Evolutionary conservation across 1,284 basidiomycete species (phyloP), one percentile per base, ranked within the genome.

Genomic region (Microbotryum scabiosae): DNA sequence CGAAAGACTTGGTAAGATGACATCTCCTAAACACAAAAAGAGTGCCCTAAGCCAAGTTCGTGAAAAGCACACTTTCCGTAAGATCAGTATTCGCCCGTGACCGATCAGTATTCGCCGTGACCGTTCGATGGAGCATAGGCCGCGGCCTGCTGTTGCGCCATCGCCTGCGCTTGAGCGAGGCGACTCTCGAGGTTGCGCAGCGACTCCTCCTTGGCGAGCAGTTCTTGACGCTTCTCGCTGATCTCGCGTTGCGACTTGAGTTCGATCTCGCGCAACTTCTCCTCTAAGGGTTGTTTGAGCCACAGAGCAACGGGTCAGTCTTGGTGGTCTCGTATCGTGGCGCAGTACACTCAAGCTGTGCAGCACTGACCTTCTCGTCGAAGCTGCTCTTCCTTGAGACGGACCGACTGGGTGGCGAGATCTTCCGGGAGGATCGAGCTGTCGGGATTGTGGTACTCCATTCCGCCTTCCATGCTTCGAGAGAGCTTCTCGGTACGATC

Each of bases 221-320:
- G 78, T 75, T 97, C 94, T 76, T 97, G 94, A 73, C 92, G 82
- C 82, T 97, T 97, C 81, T 97, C 89, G 77, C 90, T 90, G 78
- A 98, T 97, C 81, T 98, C 94, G 63, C 94, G 84, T 77, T 97
- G 93, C 47, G 97, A 92, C 76, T 91, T 92, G 76, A 97, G 82
- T 75, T 98, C 94, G 75, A 97, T 93, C 79, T 97, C 94, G 71
- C 94, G 89, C 68, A 98, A 85, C 81, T 94, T 94, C 80, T 94
- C 91, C 79, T 94, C 91, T n/a, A n/a, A n/a, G n/a, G n/a, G n/a
- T n/a, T n/a, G n/a, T n/a, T n/a, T n/a, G n/a, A n/a, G n/a, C n/a
- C n/a, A n/a, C n/a, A n/a, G n/a, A n/a, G n/a, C n/a, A n/a, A n/a
- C n/a, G n/a, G n/a, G n/a, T n/a, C n/a, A n/a, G n/a, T n/a, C n/a